Evolutionary conservation across 495 filamentous ascomycete genomes (phyloP), one percentile per base, ranked within the genome.

Genomic region (Daldinia caldariorum): DNA sequence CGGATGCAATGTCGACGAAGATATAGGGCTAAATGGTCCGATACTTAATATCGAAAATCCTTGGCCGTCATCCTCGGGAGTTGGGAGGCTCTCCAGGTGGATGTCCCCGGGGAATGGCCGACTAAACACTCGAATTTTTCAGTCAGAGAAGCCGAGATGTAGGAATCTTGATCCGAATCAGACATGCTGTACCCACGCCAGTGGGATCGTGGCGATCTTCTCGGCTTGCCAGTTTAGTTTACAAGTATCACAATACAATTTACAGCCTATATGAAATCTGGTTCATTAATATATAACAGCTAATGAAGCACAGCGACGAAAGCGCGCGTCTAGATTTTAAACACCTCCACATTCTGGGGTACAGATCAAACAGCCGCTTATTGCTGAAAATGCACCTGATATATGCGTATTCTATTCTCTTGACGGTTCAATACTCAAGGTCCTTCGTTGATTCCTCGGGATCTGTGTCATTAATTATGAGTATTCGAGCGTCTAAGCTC

Each of bases 211-310:
- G 16, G 64, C 61, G 70, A 72, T 69, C 61, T 66, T 59, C 35
- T 69, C 57, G 70, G 65, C 57, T 72, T 49, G 41, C 61, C 61
- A 61, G 61, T 69, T 50, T 67, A 39, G 49, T 49, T 68, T 61
- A 14, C 47, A 41, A 12, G 56, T 50, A 57, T 26, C 53, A 58
- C 51, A 51, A 49, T 62, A 57, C 66, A 43, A 63, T 72, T 66
- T 66, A 72, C 70, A 69, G 70, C 70, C 70, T 72, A 69, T 72
- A 68, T 65, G 49, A 65, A 31, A 57, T 55, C 31, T 45, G 26
- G 53, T 14, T 39, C 39, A 39, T 53, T 16, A 41, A 66, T 61
- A 66, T 61, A 37, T 65, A 56, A 58, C 61, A 55, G 47, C 65
- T 69, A 72, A 69, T 68, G 35, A 72, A 58, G 31, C 50, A 45